Evolutionary conservation across 2,329 filamentous ascomycete genomes (phyloP), one percentile per base, ranked within the genome.

Genomic region (Periconia digitata): DNA sequence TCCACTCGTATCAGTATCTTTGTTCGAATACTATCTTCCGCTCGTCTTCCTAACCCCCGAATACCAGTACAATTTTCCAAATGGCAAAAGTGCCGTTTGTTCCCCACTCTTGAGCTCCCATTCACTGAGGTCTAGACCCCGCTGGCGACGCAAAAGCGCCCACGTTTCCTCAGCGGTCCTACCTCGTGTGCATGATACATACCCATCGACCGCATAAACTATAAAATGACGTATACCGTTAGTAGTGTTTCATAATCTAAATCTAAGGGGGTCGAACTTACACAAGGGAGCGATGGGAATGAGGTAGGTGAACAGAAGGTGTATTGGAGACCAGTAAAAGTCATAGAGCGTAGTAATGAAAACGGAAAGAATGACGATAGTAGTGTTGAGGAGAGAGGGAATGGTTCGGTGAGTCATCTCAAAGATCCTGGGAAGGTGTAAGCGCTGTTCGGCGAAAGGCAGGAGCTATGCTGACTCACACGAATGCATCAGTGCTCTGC

Each of bases 331-430:
- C 22, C 21, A 22, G 34, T 44, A 43, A 27, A 44, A 51, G 8
- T 22, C 8, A 21, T 21, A 16, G 4, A 49, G 29, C 12, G 49
- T 51, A 7, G 46, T 51, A n/a, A 49, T 18, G 22, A 51, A 46
- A 10, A 39, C 8, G 8, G 38, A 43, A 13, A 51, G 34, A n/a
- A 49, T 37, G 46, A 44, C 16, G 37, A 46, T 29, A 15, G 44
- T 46, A 17, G 44, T 46, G 37, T 46, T 46, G 8, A 46, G 37
- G 7, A 51, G 21, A 18, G 49, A 7, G 17, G 42, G 8, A 40
- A 49, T 8, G 29, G 40, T 51, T 23, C 49, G 46, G 16, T 51
- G 22, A 13, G 49, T 51, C 40, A 51, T 51, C 39, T 51, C 49
- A 23, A 51, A 51, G 49, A 51, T 51, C n/a, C 49, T 51, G 22